Evolutionary conservation across 495 filamentous ascomycete species (phyloP).

Genomic region (Tuber calosporum): DNA sequence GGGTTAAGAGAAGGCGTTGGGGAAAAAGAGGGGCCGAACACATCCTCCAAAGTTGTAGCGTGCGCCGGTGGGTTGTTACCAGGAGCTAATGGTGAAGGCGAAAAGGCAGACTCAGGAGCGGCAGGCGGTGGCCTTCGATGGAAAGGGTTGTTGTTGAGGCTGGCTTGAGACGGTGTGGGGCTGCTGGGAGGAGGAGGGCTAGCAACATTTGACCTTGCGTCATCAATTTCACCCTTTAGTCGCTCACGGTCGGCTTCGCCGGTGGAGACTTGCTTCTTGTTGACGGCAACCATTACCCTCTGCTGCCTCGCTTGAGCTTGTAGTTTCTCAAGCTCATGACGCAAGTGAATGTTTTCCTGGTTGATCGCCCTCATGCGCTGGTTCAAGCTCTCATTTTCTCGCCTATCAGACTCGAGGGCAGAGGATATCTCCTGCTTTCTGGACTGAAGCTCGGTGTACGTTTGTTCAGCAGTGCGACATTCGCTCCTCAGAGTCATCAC

Average conservation of each 20-base stretch:
- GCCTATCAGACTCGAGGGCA: conserved; percentile 75
- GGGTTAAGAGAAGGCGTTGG: conserved; percentile 49
- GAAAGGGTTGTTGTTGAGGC: conserved; percentile 38
- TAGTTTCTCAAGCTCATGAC: conserved; percentile 82
- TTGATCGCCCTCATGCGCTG: conserved; percentile 79
- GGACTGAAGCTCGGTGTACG: conserved; percentile 72
- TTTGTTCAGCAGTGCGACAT: conserved; percentile 70
- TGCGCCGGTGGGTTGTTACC: conserved; percentile 48
- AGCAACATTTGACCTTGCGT: conserved; percentile 45
- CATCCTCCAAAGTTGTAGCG: conserved; percentile 75
- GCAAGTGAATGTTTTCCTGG: conserved; percentile 69
- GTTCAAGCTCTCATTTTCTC: conserved; percentile 77
- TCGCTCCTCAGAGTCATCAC: conserved; percentile 77
- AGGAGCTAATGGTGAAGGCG: conserved; percentile 53
- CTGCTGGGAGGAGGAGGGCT: conserved; percentile 43
- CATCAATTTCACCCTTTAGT: conserved; percentile 67
- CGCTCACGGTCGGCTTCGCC: conserved; percentile 81
- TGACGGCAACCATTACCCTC: conserved; percentile 91
- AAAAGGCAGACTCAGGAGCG: conserved; percentile 62
- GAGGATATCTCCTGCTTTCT: conserved; percentile 70
- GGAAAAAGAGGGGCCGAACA: conserved; percentile 71
- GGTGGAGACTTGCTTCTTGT: conserved; percentile 91
- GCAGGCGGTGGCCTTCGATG: conserved; percentile 44
- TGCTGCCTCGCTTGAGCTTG: conserved; percentile 84
- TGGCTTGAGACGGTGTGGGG: conserved; percentile 35